Evolutionary conservation across 441 rosid species (phyloP), one percentile per base, ranked within the genome.

Genomic region (Erysimum cheiri): DNA sequence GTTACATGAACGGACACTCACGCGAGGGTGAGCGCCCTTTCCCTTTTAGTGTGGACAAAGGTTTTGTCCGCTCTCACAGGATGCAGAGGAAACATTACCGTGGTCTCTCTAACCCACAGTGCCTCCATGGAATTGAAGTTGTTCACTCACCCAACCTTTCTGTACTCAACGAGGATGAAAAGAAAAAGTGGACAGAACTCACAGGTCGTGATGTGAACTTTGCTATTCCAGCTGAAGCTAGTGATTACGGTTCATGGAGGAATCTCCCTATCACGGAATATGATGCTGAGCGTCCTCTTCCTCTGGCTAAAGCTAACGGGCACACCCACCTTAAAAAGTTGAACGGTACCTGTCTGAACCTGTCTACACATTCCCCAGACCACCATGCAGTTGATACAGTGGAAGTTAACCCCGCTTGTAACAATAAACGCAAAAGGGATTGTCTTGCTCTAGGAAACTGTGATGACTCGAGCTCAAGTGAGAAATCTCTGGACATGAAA

Each of bases 1-100:
- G 97, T 74, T 92, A 83, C 78, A 92, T 92, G 96, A 92, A 92
- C 3, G 97, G 97, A 4, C 96, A 92, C 61, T 89, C 90, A 63
- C 92, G 97, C 24, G 88, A 85, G 77, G 97, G 97, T 35, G 97
- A 89, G 76, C 88, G 91, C 19, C 88, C 92, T 28, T 92, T 92
- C 58, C 97, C 97, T 3, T 92, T 87, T 70, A 84, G 94, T 17
- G 92, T 66, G 61, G 97, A 88, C 39, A 92, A 77, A 79, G 97
- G 97, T 68, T 92, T 92, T 75, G 92, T 89, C 33, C 88, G 97
- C 35, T 92, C 97, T 64, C 97, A 92, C 76, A 77, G 92, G 82
- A 92, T 92, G 97, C 97, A 92, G 79, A 82, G 97, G 84, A 92
- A 92, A 81, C 96, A 92, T 62, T 92, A 92, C 47, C 84, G 97